These are phyloP conservation scores for Tulasnella sp. DNA, from an alignment of 768 basidiomycete genomes.

Conservation along the genomic window DNA sequence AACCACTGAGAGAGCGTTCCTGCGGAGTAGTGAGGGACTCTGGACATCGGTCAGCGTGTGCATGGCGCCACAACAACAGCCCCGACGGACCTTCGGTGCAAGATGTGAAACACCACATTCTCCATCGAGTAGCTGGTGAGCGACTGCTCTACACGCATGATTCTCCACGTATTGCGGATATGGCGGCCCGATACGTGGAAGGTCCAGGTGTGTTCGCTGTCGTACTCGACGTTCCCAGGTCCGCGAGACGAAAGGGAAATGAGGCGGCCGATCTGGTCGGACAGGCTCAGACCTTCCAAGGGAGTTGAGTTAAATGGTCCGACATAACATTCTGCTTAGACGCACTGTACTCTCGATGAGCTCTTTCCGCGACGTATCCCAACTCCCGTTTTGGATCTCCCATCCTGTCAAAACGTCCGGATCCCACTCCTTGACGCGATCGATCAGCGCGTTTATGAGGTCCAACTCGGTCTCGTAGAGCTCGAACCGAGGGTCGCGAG, in stretches of 20 bases:
- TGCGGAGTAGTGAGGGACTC: slow-evolving; percentile 64
- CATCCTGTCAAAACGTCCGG: no score
- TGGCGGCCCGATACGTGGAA: slow-evolving; percentile 82
- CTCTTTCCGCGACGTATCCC: slow-evolving; percentile 75
- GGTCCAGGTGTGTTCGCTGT: slow-evolving; percentile 58
- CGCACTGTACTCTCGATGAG: no score
- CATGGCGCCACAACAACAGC: background rate
- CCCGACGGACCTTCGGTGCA: slow-evolving; percentile 52
- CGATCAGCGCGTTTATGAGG: no score
- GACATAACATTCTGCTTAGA: background rate
- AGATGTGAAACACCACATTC: slow-evolving; percentile 72
- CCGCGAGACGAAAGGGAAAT: no score
- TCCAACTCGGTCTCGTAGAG: no score
- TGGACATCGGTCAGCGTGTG: slow-evolving; percentile 23
- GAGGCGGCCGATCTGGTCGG: slow-evolving; percentile 61
- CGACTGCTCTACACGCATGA: slow-evolving; percentile 75
- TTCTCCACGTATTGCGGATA: slow-evolving; percentile 83
- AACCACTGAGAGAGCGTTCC: slow-evolving; percentile 59
- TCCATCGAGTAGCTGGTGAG: slow-evolving; percentile 79
- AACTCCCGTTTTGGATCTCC: slow-evolving; percentile 83
- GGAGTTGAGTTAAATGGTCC: background rate
- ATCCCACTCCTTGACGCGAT: no score
- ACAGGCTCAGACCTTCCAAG: slow-evolving; percentile 65
- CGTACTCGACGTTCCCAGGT: slow-evolving; percentile 54
- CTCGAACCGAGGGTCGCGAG: slow-evolving; percentile 94